These are phyloP conservation scores for Paraphaeosphaeria minitans DNA, from an alignment of 2,329 filamentous ascomycete species.

Conservation along the genomic window DNA sequence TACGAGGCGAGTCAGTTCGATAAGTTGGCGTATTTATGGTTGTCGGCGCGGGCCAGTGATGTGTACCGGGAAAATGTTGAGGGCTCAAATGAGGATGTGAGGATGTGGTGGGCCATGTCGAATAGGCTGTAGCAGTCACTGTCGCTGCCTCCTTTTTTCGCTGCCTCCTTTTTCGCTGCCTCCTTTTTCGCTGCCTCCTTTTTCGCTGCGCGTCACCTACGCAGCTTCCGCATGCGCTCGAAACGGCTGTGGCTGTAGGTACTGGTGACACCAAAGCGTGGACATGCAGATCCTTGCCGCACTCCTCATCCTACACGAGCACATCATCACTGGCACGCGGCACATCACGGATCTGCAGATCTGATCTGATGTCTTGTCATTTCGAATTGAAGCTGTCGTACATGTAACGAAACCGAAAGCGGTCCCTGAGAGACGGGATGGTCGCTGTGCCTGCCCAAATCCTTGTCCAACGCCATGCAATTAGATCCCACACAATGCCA, in stretches of 20 bases:
- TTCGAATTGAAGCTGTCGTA: background rate
- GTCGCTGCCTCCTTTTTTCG: background rate
- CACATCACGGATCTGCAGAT: background rate
- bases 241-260: constrained; percentile 7
- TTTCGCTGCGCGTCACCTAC: background rate
- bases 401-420: constrained; percentile 8
- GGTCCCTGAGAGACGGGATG: constrained; percentile 3
- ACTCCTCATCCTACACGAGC: constrained; percentile 6
- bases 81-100: background rate
- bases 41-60: background rate
- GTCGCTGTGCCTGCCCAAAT: constrained; percentile 6
- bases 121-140: background rate
- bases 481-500: constrained; percentile 14
- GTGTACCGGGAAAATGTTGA: background rate
- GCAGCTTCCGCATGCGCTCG: background rate
- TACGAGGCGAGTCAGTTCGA: constrained; percentile 1
- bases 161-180: background rate
- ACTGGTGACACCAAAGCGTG: background rate
- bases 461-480: constrained; percentile 11
- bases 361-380: constrained; percentile 3
- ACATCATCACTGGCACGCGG: constrained; percentile 6
- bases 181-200: background rate
- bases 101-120: background rate
- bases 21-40: background rate
- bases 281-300: constrained; percentile 8